Conservation (phyloP, 306 rosid species). For the Quercus rubra region DNA sequence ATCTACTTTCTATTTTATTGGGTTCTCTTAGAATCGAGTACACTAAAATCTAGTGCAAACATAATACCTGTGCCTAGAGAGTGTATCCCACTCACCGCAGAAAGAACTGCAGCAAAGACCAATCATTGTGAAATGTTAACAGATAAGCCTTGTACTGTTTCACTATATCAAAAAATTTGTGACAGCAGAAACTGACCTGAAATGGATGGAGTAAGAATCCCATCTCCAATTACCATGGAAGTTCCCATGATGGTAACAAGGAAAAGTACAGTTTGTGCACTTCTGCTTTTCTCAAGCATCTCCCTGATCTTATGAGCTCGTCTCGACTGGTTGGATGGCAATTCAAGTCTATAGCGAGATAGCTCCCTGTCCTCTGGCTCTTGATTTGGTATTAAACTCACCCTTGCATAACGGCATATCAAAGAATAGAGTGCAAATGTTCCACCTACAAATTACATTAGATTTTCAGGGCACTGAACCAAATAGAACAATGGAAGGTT, state of each 20-base stretch:
- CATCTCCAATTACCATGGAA: constrained; percentile 83
- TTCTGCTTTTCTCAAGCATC: constrained; percentile 39
- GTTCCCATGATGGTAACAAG: constrained; percentile 59
- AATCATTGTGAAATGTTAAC: not conserved
- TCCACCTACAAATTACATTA: constrained; percentile 43
- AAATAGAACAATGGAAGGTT: too few relatives aligned
- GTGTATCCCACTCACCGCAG: constrained; percentile 75
- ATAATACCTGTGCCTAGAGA: constrained; percentile 57
- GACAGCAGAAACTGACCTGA: constrained; percentile 42
- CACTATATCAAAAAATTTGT: not conserved
- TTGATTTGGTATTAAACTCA: constrained; percentile 61
- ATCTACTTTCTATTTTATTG: too few relatives aligned
- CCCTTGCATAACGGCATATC: constrained; percentile 48
- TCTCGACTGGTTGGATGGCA: constrained; percentile 36
- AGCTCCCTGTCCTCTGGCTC: constrained; percentile 70
- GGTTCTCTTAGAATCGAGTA: too few relatives aligned
- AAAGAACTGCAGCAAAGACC: constrained; percentile 45
- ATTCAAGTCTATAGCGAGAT: constrained; percentile 48
- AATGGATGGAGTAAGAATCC: constrained; percentile 77
- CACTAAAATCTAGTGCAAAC: not conserved
- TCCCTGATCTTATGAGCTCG: constrained; percentile 40
- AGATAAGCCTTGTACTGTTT: too few relatives aligned
- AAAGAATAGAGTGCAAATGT: constrained; percentile 73
- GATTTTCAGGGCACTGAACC: not conserved
- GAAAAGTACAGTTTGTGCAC: constrained; percentile 36